Evolutionary conservation across 768 basidiomycete species (phyloP), one percentile per base, ranked within the genome.

Genomic region (Termitomyces sp.): DNA sequence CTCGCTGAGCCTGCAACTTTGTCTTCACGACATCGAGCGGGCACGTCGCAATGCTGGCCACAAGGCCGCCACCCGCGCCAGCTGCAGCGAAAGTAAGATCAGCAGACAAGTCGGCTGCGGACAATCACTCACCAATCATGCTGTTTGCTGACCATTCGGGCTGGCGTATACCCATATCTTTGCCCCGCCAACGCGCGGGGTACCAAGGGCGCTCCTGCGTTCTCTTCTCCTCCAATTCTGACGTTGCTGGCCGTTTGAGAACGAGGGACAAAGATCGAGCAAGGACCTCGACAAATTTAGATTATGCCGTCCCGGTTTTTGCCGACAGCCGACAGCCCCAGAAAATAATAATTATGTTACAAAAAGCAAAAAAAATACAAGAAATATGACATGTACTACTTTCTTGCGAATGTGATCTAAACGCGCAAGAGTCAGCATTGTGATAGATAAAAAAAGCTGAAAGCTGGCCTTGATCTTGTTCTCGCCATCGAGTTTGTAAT

Each of bases 1-100:
- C 78, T 49, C 86, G 81, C 71, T 97, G 94, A n/a, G 97, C 97
- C 74, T 99, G 97, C 51, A 99, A 73, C 63, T 92, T 92, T 3
- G 97, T 99, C 79, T 98, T 99, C 73, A 99, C 80, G 56, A 99
- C 96, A 72, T 99, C 97, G 50, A 99, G 80, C 11, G 97, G 97
- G 72, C 97, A 99, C 7, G 96, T 98, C 56, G 92, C 91, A 60
- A 98, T 79, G 72, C 89, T 91, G 52, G 93, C 90, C 63, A 94
- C 87, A 60, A 99, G 79, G 58, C 97, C 97, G 54, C 96, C 94
- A 32, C 94, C 94, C 38, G 96, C 96, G 56, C 97, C 97, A 68
- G 97, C 93, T 92, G 65, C 0, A 8, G 22, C 20, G 49, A 35
- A 40, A 59, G 56, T 52, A 43, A 54, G 58, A 60, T 57, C 61